Percentiles rank a stretch among this genome's conserved stretches.
These are phyloP conservation scores for Venturia pyrina DNA, from an alignment of 2,329 filamentous ascomycete species.

Conservation along the genomic window DNA sequence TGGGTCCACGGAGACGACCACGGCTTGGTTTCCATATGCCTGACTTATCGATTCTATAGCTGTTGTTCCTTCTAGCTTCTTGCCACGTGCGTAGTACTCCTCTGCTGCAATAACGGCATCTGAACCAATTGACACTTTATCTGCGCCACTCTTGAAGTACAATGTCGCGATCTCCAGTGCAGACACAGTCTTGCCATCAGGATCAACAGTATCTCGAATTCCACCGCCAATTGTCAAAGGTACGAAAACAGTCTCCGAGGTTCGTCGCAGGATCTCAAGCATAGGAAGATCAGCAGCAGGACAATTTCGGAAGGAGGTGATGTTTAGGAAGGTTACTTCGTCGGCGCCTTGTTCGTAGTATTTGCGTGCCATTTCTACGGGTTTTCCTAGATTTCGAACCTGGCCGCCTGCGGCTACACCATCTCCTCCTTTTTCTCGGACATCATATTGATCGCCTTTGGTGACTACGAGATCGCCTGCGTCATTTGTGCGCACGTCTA, in stretches of 20 bases:
- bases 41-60: conserved; percentile 91
- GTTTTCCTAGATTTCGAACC: conserved; percentile 92
- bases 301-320: conserved; percentile 94
- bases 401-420: conserved; percentile 43
- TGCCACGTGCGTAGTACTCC: conserved; percentile 67
- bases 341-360: conserved; percentile 98
- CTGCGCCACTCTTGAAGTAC: conserved; percentile 95
- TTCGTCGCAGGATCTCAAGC: conserved; percentile 81
- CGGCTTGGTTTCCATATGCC: conserved; percentile 92
- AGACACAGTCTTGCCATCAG: conserved; percentile 74
- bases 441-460: conserved; percentile 97
- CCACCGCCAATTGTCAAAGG: conserved; percentile 92
- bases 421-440: conserved; percentile 69
- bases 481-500: conserved; percentile 93
- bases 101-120: conserved; percentile 91
- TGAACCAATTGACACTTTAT: conserved; percentile 94
- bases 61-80: conserved; percentile 65
- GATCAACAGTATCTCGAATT: conserved; percentile 85
- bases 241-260: conserved; percentile 88
- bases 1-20: conserved; percentile 91
- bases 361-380: conserved; percentile 82
- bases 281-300: conserved; percentile 87
- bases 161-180: conserved; percentile 89
- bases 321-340: conserved; percentile 96
- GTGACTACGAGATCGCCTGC: conserved; percentile 92